Conservation (phyloP, 2,329 filamentous ascomycete genomes). For the Sporothrix brasiliensis region DNA sequence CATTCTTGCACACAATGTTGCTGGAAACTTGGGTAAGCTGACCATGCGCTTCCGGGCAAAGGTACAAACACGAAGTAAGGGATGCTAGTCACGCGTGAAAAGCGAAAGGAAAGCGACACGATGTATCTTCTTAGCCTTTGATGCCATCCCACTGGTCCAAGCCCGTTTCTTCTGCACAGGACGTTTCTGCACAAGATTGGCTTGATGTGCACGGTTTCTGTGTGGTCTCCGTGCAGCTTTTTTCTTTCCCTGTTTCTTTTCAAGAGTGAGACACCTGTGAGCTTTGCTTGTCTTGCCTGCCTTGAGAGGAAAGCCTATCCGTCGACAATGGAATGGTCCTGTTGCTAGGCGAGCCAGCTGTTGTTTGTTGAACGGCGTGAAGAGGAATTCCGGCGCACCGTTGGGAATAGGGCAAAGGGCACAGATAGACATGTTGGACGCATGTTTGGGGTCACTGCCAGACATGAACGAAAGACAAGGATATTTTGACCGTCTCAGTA, state of each 20-base stretch:
- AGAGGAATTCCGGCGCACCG: conserved; percentile 12
- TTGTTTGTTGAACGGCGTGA: background rate
- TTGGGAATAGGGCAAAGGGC: background rate
- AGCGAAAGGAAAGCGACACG: background rate
- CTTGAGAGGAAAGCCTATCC: background rate
- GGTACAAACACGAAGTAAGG: conserved; percentile 10
- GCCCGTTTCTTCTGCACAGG: background rate
- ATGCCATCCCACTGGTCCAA: background rate
- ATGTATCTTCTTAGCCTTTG: too few relatives aligned
- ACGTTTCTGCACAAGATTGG: conserved; percentile 15
- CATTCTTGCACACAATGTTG: too few relatives aligned
- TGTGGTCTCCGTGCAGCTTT: background rate
- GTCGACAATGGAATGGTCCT: conserved; percentile 16
- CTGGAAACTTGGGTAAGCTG: background rate
- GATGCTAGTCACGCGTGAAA: background rate
- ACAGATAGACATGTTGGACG: background rate
- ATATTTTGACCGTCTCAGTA: background rate
- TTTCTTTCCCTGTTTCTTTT: background rate
- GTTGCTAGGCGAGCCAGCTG: conserved; percentile 15
- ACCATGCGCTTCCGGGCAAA: background rate
- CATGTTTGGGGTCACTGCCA: background rate
- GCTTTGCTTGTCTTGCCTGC: background rate
- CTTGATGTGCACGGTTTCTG: background rate
- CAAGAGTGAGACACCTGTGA: background rate
- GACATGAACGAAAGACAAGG: background rate